Evolutionary conservation across 768 basidiomycete genomes (phyloP), one percentile per base, ranked within the genome.

Genomic region (Lanmaoa rubissima): DNA sequence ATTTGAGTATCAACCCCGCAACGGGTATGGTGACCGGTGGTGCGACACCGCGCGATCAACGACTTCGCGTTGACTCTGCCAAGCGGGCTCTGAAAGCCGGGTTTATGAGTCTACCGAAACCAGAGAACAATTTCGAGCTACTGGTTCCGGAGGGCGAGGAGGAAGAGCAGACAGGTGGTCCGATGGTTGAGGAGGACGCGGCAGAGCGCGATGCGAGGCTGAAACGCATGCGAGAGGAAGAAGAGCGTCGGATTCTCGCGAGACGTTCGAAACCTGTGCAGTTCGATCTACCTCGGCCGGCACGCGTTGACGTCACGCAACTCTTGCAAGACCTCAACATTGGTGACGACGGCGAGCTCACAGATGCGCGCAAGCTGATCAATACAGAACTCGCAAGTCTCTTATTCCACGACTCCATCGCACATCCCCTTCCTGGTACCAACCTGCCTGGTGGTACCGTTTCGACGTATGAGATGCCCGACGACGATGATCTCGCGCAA

Each of bases 51-150:
- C 84, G 88, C 36, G 90, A 93, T 46, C 81, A 87, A 59, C 84
- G 83, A 14, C 71, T 85, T 54, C 87, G 82, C 28, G 70, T 73
- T 14, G 79, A 79, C 54, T 83, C 86, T 24, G 79, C 84, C 5
- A 92, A 94, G 69, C 82, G 87, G 39, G 84, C 88, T 1, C 80
- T 98, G 50, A 80, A 88, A 62, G 82, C 85, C 11, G 90, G 88
- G 6, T 98, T 98, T 74, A 81, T 81, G 74, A 86, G 72, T 58
- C 78, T 99, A 16, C 97, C 97, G 0, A 87, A 86, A 62, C 94
- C 97, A 0, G 93, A 98, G 75, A 98, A 98, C 71, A 96, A 98
- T 72, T 98, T 98, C 64, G 95, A 98, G 74, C 76, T 99, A 45
- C 81, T 95, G 42, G 86, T 96, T 10, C 92, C 92, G 3, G 95